A percentile compares a stretch with the other conserved stretches of the same genome.
Evolutionary conservation across 2,329 filamentous ascomycete genomes (phyloP).

Genomic region (Fusarium ramigenum): DNA sequence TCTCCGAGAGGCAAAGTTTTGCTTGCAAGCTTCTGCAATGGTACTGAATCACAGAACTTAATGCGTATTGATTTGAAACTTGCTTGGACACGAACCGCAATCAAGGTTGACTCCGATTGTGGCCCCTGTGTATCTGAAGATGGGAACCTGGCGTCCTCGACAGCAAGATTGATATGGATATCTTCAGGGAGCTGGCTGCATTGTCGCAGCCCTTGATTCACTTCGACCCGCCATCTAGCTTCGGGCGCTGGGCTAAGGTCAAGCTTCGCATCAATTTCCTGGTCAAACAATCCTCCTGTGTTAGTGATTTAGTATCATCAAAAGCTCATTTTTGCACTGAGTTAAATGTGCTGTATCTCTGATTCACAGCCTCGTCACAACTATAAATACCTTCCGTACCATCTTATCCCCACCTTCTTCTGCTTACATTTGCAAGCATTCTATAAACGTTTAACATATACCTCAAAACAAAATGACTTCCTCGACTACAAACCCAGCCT

Average conservation of each 20-base stretch:
- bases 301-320: background rate
- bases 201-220: no score
- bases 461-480: no score
- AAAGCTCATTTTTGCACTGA: background rate
- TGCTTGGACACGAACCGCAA: rapidly evolving
- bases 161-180: background rate
- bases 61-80: no score
- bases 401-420: rapidly evolving
- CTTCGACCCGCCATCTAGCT: background rate
- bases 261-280: background rate
- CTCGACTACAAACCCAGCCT: no score
- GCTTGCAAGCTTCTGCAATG: rapidly evolving
- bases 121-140: background rate
- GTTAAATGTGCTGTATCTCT: no score
- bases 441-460: rapidly evolving
- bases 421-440: rapidly evolving
- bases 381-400: background rate
- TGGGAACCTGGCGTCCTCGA: rapidly evolving
- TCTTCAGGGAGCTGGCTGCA: no score
- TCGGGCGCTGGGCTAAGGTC: constrained; percentile 3
- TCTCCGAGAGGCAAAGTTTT: rapidly evolving
- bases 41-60: background rate
- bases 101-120: background rate
- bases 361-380: rapidly evolving
- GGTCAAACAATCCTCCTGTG: constrained; percentile 1